Evolutionary conservation across 2,329 filamentous ascomycete species (phyloP), one percentile per base, ranked within the genome.

Genomic region (Pochonia chlamydosporia): DNA sequence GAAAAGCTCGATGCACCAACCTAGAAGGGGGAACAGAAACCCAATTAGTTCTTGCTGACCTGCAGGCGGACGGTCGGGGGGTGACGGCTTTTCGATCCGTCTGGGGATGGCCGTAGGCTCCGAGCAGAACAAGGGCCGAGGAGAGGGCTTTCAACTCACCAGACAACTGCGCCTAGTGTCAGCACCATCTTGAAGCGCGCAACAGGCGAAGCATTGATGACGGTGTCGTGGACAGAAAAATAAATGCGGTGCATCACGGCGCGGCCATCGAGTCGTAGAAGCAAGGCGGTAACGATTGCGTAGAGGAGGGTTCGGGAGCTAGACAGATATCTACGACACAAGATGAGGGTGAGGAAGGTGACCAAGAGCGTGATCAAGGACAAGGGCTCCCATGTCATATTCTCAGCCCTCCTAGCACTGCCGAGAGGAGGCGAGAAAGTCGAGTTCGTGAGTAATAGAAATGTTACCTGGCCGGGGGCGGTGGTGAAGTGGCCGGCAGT

Each of bases 1-100:
- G 87, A 71, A 87, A 89, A 52, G 89, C 88, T 62, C 93, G 85
- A 64, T 88, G 86, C 50, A 90, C 75, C 51, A 96, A 78, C 89
- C 89, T 93, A 30, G 7, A 46, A 28, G 31, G 25, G 45, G 42
- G 31, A 35, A 43, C 36, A 21, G 30, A 41, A 28, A 40, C 42
- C 26, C 28, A 47, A 45, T 58, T 43, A 57, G 54, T 49, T 40
- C n/a, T 24, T n/a, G n/a, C n/a, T n/a, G n/a, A n/a, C n/a, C n/a
- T n/a, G n/a, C n/a, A n/a, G n/a, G n/a, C n/a, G n/a, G n/a, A n/a
- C n/a, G n/a, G n/a, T n/a, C n/a, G n/a, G n/a, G n/a, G n/a, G n/a
- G n/a, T n/a, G n/a, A n/a, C n/a, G n/a, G n/a, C n/a, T n/a, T n/a
- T n/a, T n/a, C n/a, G n/a, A n/a, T n/a, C n/a, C n/a, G n/a, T n/a